These are phyloP conservation scores for Forsythia suspensa DNA, from an alignment of 257 asterid genomes.

Conservation along the genomic window DNA sequence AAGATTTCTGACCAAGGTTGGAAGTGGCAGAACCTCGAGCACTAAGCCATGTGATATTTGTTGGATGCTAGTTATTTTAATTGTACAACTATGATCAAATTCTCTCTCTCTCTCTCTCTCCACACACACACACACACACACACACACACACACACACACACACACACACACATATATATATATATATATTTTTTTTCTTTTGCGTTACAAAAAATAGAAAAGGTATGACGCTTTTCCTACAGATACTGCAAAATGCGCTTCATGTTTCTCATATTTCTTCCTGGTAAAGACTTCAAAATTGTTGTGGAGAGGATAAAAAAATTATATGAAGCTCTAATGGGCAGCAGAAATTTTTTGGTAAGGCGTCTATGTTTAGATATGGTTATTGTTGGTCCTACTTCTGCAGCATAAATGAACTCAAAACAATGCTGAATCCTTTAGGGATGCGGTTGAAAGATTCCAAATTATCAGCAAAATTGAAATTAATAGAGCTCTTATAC, in stretches of 20 bases:
- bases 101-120: no score
- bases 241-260: neutral
- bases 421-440: neutral
- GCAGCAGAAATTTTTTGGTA: neutral
- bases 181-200: no score
- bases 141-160: no score
- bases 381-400: neutral
- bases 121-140: no score
- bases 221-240: no score
- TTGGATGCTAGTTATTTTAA: neutral
- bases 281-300: neutral
- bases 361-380: neutral
- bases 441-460: neutral
- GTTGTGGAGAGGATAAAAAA: neutral
- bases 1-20: neutral
- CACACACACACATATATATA: no score
- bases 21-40: neutral
- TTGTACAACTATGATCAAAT: neutral
- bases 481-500: neutral
- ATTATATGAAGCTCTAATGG: neutral
- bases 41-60: neutral
- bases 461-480: neutral
- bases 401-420: neutral
- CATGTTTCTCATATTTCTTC: neutral
- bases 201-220: no score